Conservation (phyloP, 768 basidiomycete species). For the Collybia mongolica region DNA sequence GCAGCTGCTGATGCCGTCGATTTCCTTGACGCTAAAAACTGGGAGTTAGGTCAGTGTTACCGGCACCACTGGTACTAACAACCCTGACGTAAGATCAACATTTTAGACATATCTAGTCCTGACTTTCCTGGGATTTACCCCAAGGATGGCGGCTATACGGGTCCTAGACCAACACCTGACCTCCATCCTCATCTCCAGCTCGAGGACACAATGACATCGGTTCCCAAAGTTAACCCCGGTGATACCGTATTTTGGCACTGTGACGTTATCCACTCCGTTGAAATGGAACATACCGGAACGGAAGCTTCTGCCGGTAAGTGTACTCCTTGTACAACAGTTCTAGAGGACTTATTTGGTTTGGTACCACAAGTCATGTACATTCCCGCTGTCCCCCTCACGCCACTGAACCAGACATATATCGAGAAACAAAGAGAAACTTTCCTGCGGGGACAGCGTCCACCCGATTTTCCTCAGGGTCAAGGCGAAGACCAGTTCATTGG, state of each 20-base stretch:
- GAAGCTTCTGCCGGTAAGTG: constrained; percentile 54
- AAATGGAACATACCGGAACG: constrained; percentile 49
- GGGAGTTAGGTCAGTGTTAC: constrained; percentile 43
- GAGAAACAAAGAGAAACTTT: constrained; percentile 62
- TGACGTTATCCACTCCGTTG: constrained; percentile 50
- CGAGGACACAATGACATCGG: constrained; percentile 62
- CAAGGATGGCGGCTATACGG: constrained; percentile 34
- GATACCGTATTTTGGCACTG: constrained; percentile 83
- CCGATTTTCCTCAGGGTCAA: constrained; percentile 61
- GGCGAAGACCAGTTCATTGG: constrained; percentile 36
- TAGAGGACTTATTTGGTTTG: constrained; percentile 4
- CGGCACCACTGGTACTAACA: not conserved
- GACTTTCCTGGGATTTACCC: constrained; percentile 54
- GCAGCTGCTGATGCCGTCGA: constrained; percentile 38
- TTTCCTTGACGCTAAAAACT: constrained; percentile 48
- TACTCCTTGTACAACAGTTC: not conserved
- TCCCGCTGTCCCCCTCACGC: constrained; percentile 66
- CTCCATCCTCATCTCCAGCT: constrained; percentile 70
- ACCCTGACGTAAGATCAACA: not conserved
- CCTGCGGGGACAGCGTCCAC: constrained; percentile 57
- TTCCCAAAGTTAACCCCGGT: constrained; percentile 71
- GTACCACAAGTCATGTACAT: constrained; percentile 68
- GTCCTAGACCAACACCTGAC: constrained; percentile 48
- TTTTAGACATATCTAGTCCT: constrained; percentile 41
- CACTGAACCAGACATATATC: constrained; percentile 60